Percentiles rank a stretch among this genome's conserved stretches.
Conservation (phyloP, 768 basidiomycete species). For the Russula griseocarnosa region DNA sequence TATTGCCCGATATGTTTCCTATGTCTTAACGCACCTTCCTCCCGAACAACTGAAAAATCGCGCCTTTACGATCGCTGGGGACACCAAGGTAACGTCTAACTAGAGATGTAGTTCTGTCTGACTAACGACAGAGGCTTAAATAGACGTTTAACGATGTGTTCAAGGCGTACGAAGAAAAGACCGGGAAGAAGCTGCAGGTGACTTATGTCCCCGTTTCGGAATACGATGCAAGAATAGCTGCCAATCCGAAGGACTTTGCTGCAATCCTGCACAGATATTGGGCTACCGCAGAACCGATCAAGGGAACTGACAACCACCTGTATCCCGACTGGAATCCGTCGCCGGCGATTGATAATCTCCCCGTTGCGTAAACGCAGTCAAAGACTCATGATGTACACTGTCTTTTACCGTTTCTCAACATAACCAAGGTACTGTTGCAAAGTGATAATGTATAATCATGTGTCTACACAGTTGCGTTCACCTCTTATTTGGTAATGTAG, state of each 20-base stretch:
- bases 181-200: constrained; percentile 26
- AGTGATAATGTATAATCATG: no score
- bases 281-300: constrained; percentile 18
- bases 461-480: no score
- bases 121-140: background rate
- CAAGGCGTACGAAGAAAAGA: constrained; percentile 24
- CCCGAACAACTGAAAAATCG: background rate
- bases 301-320: constrained; percentile 16
- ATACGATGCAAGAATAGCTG: constrained; percentile 15
- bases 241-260: constrained; percentile 20
- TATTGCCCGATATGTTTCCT: background rate
- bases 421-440: no score
- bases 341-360: background rate
- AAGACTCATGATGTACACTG: background rate
- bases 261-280: constrained; percentile 11
- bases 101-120: background rate
- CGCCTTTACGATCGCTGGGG: background rate
- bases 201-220: constrained; percentile 19
- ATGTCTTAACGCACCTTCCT: background rate
- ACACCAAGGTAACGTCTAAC: background rate
- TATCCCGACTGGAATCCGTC: constrained; percentile 30
- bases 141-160: constrained; percentile 28
- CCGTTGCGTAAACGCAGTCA: background rate
- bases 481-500: no score
- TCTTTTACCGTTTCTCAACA: no score